Evolutionary conservation across 108 stramenopile species (phyloP).

Genomic region (Skeletonema tropicum): DNA sequence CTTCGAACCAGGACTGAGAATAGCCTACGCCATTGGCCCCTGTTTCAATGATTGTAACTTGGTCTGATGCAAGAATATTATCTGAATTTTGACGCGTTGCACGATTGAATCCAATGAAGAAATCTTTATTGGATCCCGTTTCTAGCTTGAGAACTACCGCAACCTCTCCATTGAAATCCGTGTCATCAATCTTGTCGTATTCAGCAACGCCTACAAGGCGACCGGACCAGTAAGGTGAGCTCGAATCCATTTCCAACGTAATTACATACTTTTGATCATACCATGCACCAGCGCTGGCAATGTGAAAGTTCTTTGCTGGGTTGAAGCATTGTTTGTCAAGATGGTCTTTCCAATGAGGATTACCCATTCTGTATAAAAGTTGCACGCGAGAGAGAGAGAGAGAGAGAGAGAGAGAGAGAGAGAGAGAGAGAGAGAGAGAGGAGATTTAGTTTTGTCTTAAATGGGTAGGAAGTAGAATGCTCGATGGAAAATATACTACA

Average conservation of each 20-base stretch:
- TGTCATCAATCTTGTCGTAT: not conserved
- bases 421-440: not conserved
- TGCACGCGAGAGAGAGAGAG: not conserved
- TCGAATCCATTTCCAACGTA: not conserved
- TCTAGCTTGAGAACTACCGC: slow-evolving; percentile 3
- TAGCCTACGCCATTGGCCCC: not conserved
- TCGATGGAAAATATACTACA: no score
- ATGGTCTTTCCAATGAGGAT: not conserved
- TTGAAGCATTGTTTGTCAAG: not conserved
- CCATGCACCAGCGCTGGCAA: not conserved
- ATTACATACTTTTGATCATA: not conserved
- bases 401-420: not conserved
- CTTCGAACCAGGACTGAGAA: not conserved
- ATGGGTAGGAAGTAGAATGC: not conserved
- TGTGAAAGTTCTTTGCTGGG: not conserved
- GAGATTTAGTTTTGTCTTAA: not conserved
- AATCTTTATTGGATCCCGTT: not conserved
- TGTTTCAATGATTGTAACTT: not conserved
- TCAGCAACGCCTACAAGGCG: slow-evolving; percentile 3
- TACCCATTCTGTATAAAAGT: slow-evolving; percentile 6
- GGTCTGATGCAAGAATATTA: slow-evolving; percentile 1
- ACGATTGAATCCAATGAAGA: not conserved
- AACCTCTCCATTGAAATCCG: not conserved
- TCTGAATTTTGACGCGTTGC: not conserved
- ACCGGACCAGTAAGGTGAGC: not conserved